phyloP scores from a whole-genome alignment of 176 grass and related monocot genomes.

The Tillandsia leiboldiana region DNA sequence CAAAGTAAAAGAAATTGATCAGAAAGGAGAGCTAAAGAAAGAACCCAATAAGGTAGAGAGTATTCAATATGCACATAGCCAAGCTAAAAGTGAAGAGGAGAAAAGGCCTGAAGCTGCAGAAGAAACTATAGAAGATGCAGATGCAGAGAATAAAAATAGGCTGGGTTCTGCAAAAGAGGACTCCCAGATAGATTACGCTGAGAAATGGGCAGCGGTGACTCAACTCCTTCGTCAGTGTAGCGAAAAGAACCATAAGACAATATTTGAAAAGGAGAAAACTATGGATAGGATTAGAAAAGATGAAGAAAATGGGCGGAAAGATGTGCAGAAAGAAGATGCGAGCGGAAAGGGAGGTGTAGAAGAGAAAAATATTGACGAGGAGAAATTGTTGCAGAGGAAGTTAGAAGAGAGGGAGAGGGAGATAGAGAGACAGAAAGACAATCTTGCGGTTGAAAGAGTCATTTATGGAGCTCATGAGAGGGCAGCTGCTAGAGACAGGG shows the following conservation, averaged over 20 bases:
- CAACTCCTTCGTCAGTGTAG: not conserved
- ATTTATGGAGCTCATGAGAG: conserved; percentile 42
- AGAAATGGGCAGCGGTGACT: not conserved
- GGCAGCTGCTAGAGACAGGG: conserved; percentile 31
- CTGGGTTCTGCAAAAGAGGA: not conserved
- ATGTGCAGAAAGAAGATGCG: not conserved
- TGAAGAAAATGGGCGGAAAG: not conserved
- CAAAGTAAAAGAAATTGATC: not conserved
- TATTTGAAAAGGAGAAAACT: not conserved
- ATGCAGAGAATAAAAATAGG: not conserved
- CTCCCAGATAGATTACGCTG: not conserved
- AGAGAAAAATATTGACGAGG: not conserved
- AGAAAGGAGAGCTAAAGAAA: not conserved
- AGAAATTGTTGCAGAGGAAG: not conserved
- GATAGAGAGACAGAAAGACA: conserved; percentile 3
- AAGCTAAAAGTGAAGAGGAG: not conserved
- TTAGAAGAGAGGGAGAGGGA: conserved; percentile 10
- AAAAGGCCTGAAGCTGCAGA: not conserved
- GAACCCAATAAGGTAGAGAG: not conserved
- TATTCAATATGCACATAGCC: not conserved
- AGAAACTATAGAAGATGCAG: not conserved
- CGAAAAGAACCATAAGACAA: conserved; percentile 1
- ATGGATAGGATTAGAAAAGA: not conserved
- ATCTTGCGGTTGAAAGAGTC: conserved; percentile 25
- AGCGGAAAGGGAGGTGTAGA: not conserved